phyloP scores from a whole-genome alignment of 2,329 filamentous ascomycete genomes.

The Sporothrix pallida region DNA sequence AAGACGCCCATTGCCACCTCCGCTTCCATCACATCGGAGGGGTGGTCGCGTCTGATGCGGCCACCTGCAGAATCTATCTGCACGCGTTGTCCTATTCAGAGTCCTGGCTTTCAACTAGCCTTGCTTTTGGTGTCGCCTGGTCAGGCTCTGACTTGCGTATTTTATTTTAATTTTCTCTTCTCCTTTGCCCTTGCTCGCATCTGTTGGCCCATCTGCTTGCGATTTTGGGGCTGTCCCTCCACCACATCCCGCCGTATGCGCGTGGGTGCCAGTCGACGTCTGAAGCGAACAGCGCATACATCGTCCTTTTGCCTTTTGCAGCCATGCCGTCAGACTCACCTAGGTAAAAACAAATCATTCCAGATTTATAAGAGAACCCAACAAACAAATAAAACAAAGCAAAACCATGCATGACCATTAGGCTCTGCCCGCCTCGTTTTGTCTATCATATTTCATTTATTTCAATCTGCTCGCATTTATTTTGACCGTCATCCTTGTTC shows the following conservation, averaged over 20 bases:
- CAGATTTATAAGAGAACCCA: no score
- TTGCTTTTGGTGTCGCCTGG: not conserved
- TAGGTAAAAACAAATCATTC: not conserved
- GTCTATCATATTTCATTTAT: slow-evolving; percentile 3
- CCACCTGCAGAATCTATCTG: slow-evolving; percentile 20
- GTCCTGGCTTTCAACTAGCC: not conserved
- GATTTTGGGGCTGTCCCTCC: not conserved
- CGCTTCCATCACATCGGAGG: not conserved
- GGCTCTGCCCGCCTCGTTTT: slow-evolving; percentile 15
- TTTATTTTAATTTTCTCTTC: no score
- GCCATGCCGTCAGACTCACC: slow-evolving; percentile 13
- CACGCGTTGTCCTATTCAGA: slow-evolving; percentile 9
- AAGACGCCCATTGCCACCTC: not conserved
- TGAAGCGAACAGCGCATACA: slow-evolving; percentile 16
- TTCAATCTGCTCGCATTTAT: not conserved
- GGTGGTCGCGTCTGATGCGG: slow-evolving; percentile 26
- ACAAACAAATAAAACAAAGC: not conserved
- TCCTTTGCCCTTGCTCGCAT: not conserved
- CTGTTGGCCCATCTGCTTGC: not conserved
- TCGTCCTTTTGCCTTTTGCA: not conserved
- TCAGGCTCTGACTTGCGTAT: not conserved
- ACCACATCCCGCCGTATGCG: slow-evolving; percentile 11
- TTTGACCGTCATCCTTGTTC: not conserved
- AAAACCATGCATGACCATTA: not conserved
- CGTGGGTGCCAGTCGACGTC: slow-evolving; percentile 10